phyloP scores from a whole-genome alignment of 441 rosid species.

The Cnidoscolus chayamansa region DNA sequence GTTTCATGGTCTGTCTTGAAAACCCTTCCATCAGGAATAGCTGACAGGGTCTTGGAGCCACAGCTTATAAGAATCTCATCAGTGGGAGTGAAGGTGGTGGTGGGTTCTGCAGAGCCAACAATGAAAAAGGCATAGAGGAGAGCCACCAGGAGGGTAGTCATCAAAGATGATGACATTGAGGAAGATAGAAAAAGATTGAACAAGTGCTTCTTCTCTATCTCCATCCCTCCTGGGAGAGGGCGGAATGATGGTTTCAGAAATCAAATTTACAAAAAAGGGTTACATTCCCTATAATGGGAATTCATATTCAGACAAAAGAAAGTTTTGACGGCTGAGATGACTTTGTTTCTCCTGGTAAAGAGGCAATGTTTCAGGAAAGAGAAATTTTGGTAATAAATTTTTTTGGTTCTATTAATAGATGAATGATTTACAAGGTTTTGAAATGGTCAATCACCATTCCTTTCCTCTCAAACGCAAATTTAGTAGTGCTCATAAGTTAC shows the following conservation, averaged over 20 bases:
- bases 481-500: no score
- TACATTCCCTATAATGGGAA: no score
- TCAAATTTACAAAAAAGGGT: no score
- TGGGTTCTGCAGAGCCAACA: constrained; percentile 20
- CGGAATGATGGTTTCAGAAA: no score
- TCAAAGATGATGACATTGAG: constrained; percentile 20
- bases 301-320: no score
- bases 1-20: constrained; percentile 65
- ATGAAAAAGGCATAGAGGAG: constrained; percentile 20
- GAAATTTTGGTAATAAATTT: no score
- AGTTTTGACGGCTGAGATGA: no score
- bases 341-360: constrained; percentile 22
- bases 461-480: no score
- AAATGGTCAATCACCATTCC: constrained; percentile 27
- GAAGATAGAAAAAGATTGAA: constrained; percentile 31
- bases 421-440: constrained; percentile 7
- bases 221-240: constrained; percentile 75
- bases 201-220: constrained; percentile 44
- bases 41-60: constrained; percentile 44
- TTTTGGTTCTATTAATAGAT: no score
- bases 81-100: constrained; percentile 33
- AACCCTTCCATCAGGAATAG: constrained; percentile 55
- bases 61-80: constrained; percentile 70
- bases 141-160: constrained; percentile 45
- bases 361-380: constrained; percentile 32